phyloP scores from a whole-genome alignment of 2,329 filamentous ascomycete species.

The Bipolaris cookei region DNA sequence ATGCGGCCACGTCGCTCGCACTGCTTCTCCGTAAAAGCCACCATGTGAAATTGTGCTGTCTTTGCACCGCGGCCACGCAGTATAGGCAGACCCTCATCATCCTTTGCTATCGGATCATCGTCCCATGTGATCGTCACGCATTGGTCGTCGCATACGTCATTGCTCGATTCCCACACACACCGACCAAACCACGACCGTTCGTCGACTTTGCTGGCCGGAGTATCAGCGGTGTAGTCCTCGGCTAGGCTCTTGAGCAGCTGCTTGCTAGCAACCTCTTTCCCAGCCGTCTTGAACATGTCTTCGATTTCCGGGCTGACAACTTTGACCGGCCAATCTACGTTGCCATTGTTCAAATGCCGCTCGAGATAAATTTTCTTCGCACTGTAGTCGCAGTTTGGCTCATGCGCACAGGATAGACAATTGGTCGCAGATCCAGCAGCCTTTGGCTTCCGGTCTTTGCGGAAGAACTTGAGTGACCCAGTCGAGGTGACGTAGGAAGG shows the following conservation, averaged over 20 bases:
- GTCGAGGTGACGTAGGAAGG: slow-evolving; percentile 77
- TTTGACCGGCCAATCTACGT: slow-evolving; percentile 80
- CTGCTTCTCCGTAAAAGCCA: slow-evolving; percentile 84
- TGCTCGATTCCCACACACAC: slow-evolving; percentile 94
- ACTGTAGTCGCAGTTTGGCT: slow-evolving; percentile 80
- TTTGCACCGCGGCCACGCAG: slow-evolving; percentile 67
- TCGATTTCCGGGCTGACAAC: slow-evolving; percentile 95
- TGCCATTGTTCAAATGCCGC: slow-evolving; percentile 68
- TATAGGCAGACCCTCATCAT: slow-evolving; percentile 20
- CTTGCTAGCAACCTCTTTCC: slow-evolving; percentile 57
- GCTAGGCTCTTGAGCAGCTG: slow-evolving; percentile 57
- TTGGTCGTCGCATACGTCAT: slow-evolving; percentile 93
- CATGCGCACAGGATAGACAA: slow-evolving; percentile 79
- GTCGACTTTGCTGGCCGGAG: slow-evolving; percentile 56
- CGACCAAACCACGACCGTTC: slow-evolving; percentile 77
- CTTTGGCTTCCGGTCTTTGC: slow-evolving; percentile 74
- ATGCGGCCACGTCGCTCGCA: slow-evolving; percentile 85
- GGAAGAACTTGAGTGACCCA: slow-evolving; percentile 80
- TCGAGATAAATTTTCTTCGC: slow-evolving; percentile 83
- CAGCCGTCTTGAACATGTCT: slow-evolving; percentile 63
- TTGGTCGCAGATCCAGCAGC: slow-evolving; percentile 81
- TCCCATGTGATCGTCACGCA: slow-evolving; percentile 88
- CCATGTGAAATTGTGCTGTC: slow-evolving; percentile 91
- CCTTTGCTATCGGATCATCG: slow-evolving; percentile 61
- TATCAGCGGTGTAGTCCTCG: slow-evolving; percentile 66